Conservation (phyloP, 129 eudicot genomes). For the Artemisia tridentata region DNA sequence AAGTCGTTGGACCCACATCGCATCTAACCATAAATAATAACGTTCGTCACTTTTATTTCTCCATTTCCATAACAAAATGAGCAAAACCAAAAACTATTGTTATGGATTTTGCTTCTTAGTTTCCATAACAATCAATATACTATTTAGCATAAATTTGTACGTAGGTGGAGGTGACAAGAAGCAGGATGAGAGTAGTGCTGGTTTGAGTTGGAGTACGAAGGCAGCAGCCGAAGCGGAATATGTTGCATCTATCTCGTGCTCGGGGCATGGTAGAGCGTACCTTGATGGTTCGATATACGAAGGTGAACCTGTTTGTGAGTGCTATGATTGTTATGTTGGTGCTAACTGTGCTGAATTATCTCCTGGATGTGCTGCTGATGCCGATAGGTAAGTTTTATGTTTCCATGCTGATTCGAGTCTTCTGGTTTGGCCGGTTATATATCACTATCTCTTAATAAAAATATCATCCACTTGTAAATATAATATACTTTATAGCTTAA, state of each 20-base stretch:
- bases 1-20: background rate
- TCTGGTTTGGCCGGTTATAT: no score
- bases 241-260: conserved; percentile 58
- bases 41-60: background rate
- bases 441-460: no score
- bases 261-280: conserved; percentile 76
- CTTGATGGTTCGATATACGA: conserved; percentile 48
- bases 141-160: conserved; percentile 19
- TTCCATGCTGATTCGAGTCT: no score
- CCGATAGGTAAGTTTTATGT: conserved; percentile 32
- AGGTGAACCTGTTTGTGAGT: conserved; percentile 63
- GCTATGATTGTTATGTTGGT: conserved; percentile 59
- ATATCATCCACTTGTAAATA: no score
- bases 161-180: conserved; percentile 11
- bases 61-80: background rate
- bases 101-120: conserved; percentile 18
- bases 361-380: conserved; percentile 50
- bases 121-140: conserved; percentile 25
- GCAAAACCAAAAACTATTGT: conserved; percentile 10
- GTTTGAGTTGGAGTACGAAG: conserved; percentile 48
- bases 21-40: background rate
- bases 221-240: conserved; percentile 76
- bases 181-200: background rate
- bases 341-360: conserved; percentile 45
- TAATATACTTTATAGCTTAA: no score